These are phyloP conservation scores for Fusarium pseudograminearum DNA, from an alignment of 2,329 filamentous ascomycete genomes.

Conservation along the genomic window DNA sequence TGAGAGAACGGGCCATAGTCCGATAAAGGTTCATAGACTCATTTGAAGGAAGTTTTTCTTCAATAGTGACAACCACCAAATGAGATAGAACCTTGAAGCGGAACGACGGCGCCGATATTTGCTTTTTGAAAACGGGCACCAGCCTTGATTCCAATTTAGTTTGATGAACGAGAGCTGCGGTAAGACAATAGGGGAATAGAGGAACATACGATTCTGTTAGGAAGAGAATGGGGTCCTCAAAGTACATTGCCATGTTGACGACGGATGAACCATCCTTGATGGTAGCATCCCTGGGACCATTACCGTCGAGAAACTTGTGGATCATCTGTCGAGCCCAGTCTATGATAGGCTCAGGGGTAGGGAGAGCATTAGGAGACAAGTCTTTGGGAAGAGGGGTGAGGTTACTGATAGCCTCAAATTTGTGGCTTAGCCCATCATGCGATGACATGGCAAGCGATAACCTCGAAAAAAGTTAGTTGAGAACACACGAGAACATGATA, in stretches of 20 bases:
- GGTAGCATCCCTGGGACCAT: not conserved
- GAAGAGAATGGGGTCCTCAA: conserved; percentile 11
- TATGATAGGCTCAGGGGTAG: conserved; percentile 4
- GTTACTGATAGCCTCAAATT: conserved; percentile 3
- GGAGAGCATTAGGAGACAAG: not conserved
- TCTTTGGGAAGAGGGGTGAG: conserved; percentile 13
- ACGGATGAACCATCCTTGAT: conserved; percentile 24
- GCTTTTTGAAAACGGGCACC: conserved; percentile 13
- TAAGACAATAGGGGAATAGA: not conserved
- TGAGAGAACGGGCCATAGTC: not conserved
- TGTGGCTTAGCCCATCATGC: not conserved
- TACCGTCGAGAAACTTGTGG: not conserved
- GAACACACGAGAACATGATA: not conserved
- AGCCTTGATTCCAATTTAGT: conserved; percentile 19
- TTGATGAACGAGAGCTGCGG: too few relatives aligned
- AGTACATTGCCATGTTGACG: conserved; percentile 33
- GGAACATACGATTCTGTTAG: conserved; percentile 24
- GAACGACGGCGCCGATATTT: not conserved
- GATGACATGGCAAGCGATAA: not conserved
- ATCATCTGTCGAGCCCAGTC: conserved; percentile 29
- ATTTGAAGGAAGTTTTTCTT: conserved; percentile 1
- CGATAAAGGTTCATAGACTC: not conserved
- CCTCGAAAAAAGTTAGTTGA: conserved; percentile 6
- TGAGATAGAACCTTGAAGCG: conserved; percentile 19
- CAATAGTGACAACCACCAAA: not conserved